Evolutionary conservation across 225 moss, liverwort and hornwort species (phyloP), one percentile per base, ranked within the genome.

Genomic region (Sphagnum tenellum): DNA sequence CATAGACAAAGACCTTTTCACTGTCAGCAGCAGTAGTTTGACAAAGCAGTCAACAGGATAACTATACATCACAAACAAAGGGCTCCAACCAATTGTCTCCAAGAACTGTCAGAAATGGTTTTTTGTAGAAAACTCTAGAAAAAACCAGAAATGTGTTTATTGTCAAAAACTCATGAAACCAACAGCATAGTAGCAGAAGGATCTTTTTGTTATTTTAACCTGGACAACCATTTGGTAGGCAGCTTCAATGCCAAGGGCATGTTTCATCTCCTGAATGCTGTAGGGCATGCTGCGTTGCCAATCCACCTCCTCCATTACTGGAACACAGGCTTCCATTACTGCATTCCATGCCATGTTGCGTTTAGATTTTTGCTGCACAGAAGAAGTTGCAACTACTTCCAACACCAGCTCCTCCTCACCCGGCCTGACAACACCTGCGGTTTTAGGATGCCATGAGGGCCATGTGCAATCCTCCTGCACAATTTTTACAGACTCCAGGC

Each of bases 241-340:
- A 63, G 83, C 83, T 76, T 90, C 96, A 49, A 93, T 74, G 50
- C 92, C 96, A 48, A 90, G 63, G n/a, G 80, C 50, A 67, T 87
- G 82, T 64, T 76, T 78, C 44, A 90, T 77, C 73, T 98, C 92
- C 67, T 98, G 96, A 49, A 92, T 76, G 74, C 90, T 90, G 51
- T 92, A 92, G 8, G 96, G 92, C 72, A 85, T 80, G 67, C 96
- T 96, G 72, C 96, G 71, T 54, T 74, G 69, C 96, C 96, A 96
- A 63, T 96, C 90, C 50, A 96, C 74, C 65, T 67, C 45, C 44
- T 83, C 85, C 74, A 73, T 74, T 12, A 82, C 58, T 57, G 74
- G 75, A 49, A 87, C 64, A 58, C 89, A 90, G 54, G 82, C 90
- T 74, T 89, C 77, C 64, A 82, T 87, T 56, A 88, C 82, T 4